phyloP scores from a whole-genome alignment of 2,329 filamentous ascomycete genomes.

The Clathrospora elynae region DNA sequence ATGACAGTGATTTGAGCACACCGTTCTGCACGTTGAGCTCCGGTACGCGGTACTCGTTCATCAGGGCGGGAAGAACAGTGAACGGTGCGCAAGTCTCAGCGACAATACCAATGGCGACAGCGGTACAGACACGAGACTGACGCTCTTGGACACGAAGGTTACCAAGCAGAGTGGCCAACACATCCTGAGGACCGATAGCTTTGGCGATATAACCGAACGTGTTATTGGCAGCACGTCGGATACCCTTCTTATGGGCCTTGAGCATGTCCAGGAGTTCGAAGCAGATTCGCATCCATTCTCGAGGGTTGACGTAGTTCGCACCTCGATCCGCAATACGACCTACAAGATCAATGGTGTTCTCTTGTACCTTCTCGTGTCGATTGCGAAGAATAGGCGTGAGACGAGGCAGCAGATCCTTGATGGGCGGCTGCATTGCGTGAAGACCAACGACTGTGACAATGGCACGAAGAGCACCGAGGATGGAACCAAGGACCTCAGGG shows the following conservation, averaged over 20 bases:
- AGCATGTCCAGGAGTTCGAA: slow-evolving; percentile 99
- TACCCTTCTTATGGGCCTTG: slow-evolving; percentile 99
- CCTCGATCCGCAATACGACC: slow-evolving; percentile 97
- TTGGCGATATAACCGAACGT: slow-evolving; percentile 99
- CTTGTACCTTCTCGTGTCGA: slow-evolving; percentile 97
- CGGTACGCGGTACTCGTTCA: slow-evolving; percentile 99
- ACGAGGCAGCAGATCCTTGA: slow-evolving; percentile 91
- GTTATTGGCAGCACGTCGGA: slow-evolving; percentile 97
- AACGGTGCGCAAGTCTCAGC: slow-evolving; percentile 98
- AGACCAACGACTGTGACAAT: slow-evolving; percentile 99
- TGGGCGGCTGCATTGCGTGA: slow-evolving; percentile 96
- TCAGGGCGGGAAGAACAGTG: slow-evolving; percentile 95
- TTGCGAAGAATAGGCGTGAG: slow-evolving; percentile 98
- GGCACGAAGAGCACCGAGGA: slow-evolving; percentile 89
- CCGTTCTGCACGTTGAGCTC: slow-evolving; percentile 99
- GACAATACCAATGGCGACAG: slow-evolving; percentile 97
- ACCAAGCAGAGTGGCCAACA: slow-evolving; percentile 92
- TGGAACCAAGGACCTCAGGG: slow-evolving; percentile 94
- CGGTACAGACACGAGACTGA: slow-evolving; percentile 97
- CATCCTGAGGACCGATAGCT: slow-evolving; percentile 96
- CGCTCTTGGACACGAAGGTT: slow-evolving; percentile 96
- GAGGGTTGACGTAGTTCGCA: slow-evolving; percentile 92
- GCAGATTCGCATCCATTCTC: slow-evolving; percentile 99
- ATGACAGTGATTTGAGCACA: slow-evolving; percentile 94
- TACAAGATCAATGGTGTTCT: slow-evolving; percentile 97